Base-by-base conservation (phyloP, 192 early-diverging fungal genomes). In the Backusella sp. region DNA sequence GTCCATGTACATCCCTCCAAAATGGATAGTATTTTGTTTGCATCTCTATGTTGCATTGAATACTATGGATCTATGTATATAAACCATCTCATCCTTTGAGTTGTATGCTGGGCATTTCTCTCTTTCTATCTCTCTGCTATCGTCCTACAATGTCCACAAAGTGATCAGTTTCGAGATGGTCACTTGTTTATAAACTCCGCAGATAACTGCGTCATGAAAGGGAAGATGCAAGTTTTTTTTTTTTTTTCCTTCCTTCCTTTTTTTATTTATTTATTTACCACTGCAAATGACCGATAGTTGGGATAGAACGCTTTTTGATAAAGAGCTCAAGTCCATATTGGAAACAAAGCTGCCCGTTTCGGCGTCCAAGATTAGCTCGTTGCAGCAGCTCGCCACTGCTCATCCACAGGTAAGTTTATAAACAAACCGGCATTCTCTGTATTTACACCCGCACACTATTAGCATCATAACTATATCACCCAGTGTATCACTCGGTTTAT, bases 391-490 rank as follows among this genome's bases (percentile, higher is more conserved):
- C n/a, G 82, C 82, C 21, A 79, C 70, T 42, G 52, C 53, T 35
- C 73, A 77, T 46, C 75, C 82, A 35, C 65, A 79, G 72, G 82
- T 83, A 72, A 44, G 72, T 41, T 42, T 34, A 73, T 23, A 62
- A 73, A 37, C n/a, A 71, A 28, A 23, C 7, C 17, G 21, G 28
- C 32, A 4, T 32, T 68, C 15, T 19, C 42, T 17, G 34, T 36
- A 68, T 68, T 19, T 3, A 36, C 46, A 49, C 46, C 37, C 6
- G 30, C 3, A 37, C 42, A 37, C 42, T 28, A 28, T 7, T 80
- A 90, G 86, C 82, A 90, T 74, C 84, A 86, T 74, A 84, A 88
- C 52, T 80, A 87, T 36, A 84, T 90, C 28, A 85, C 84, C 41
- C 80, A 84, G 56, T 78, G 78, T 49, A 76, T 88, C 46, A 82